phyloP scores from a whole-genome alignment of 2,329 filamentous ascomycete species.

The Volutella citrinella region DNA sequence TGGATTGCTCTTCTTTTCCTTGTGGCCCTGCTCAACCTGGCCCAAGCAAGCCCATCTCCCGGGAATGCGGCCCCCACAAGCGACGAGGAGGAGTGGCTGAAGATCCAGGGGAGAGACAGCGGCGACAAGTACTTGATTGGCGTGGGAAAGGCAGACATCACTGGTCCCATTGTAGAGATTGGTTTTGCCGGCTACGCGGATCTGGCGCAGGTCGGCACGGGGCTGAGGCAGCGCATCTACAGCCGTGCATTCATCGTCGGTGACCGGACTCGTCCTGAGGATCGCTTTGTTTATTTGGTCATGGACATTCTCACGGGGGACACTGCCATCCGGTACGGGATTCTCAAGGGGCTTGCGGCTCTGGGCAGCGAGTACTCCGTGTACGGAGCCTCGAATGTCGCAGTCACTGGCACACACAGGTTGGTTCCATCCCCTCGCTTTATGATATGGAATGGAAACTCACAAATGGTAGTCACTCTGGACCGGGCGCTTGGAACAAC shows the following conservation, averaged over 20 bases:
- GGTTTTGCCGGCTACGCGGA: constrained; percentile 92
- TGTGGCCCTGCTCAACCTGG: too few relatives aligned
- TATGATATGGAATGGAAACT: too few relatives aligned
- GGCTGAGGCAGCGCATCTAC: constrained; percentile 82
- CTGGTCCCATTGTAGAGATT: constrained; percentile 80
- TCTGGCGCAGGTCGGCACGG: constrained; percentile 75
- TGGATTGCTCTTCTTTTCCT: too few relatives aligned
- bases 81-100: too few relatives aligned
- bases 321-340: constrained; percentile 83
- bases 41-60: too few relatives aligned
- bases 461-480: too few relatives aligned
- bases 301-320: constrained; percentile 86
- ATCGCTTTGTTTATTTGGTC: constrained; percentile 83
- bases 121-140: constrained; percentile 48
- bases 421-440: too few relatives aligned
- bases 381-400: constrained; percentile 79
- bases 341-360: constrained; percentile 67
- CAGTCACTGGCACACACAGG: constrained; percentile 88
- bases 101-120: too few relatives aligned
- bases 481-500: constrained; percentile 90
- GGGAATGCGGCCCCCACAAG: too few relatives aligned
- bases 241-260: constrained; percentile 87
- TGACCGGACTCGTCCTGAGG: constrained; percentile 58
- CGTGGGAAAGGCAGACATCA: constrained; percentile 58
- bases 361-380: constrained; percentile 70